Base-by-base conservation (phyloP, 1,139 yeast species). In the Nakaseomyces delphensis region DNA sequence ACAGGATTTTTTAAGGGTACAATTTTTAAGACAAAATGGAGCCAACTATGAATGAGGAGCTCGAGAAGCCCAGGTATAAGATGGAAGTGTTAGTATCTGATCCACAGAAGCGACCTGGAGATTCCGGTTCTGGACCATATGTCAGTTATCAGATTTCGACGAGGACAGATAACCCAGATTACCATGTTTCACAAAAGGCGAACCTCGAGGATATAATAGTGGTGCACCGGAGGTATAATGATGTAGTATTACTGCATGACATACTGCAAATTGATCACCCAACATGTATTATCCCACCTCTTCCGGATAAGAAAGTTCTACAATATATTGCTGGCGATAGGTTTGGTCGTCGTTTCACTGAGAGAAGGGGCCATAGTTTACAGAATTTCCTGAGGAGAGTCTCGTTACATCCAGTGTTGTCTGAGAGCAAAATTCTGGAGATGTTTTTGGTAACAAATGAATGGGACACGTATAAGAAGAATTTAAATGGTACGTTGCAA, bases 291-390 rank as follows among this genome's bases (percentile, higher is more conserved):
- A 77, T 91, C 0, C 98, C 98, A 1, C 97, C 98, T 9, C 69
- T 91, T 44, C 98, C 98, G 0, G 94, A 93, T 48, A 89, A 87
- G 64, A 85, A 83, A 68, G 77, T 94, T 48, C 70, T 89, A 54
- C 95, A 91, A 62, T 91, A 91, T 60, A 71, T 91, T 44, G 87
- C 95, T 35, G 98, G 98, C n/a, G 97, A 91, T 55, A 73, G 95
- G 15, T 85, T 85, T 59, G 76, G 85, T 42, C 65, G 73, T 9
- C 85, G 85, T 45, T 91, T 91, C 63, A 89, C 95, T 0, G 70
- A 73, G 49, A 83, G 85, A 58, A 69, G 98, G 50, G 80, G 94
- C n/a, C 78, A 80, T 40, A 85, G 96, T 4, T 68, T 91, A 43
- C 79, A 82, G 54, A 69, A 93, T 47, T 91, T 87, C 57, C 63